A percentile compares a stretch with the other conserved stretches of the same genome.
phyloP scores from a whole-genome alignment of 2,329 filamentous ascomycete species.

The Cryphonectria japonica region DNA sequence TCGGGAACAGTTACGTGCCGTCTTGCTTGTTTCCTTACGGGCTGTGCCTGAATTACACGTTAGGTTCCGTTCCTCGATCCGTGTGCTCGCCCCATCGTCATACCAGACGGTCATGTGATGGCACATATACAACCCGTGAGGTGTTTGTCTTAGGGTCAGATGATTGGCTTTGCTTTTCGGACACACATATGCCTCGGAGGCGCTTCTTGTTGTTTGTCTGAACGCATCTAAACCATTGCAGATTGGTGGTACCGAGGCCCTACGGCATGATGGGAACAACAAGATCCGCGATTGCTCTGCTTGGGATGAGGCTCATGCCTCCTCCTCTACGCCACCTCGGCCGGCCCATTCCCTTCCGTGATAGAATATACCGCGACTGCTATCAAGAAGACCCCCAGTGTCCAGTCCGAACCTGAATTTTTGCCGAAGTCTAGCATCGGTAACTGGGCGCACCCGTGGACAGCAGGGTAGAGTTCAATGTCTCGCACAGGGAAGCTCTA shows the following conservation, averaged over 20 bases:
- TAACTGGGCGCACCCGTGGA: neutral
- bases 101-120: neutral
- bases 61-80: neutral
- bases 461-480: neutral
- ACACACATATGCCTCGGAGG: neutral
- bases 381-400: neutral
- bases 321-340: neutral
- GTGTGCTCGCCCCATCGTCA: neutral
- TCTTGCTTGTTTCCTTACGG: neutral
- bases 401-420: neutral
- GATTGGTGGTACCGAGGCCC: neutral
- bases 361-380: neutral
- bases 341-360: neutral
- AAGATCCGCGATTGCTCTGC: neutral
- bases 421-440: neutral
- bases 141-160: neutral
- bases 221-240: neutral
- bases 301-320: neutral
- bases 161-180: neutral
- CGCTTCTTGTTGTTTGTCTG: neutral
- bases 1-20: neutral
- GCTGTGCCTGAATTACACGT: neutral
- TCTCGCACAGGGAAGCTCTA: neutral
- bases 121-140: neutral
- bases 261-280: neutral